phyloP scores from a whole-genome alignment of 768 basidiomycete genomes.

The Tylopilus vinaceipallidus region DNA sequence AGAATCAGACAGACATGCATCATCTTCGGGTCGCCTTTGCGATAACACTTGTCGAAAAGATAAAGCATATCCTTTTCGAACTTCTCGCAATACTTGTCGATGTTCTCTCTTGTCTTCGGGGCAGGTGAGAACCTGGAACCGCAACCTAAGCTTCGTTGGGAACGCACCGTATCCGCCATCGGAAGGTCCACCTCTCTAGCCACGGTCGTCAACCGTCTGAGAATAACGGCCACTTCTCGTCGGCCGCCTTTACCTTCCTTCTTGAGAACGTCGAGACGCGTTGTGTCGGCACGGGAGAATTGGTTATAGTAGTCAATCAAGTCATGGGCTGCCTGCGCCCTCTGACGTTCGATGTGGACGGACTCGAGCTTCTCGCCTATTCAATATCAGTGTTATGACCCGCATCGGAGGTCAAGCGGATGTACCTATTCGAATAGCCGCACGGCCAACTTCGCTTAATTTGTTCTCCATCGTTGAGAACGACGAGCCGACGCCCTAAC shows the following conservation, averaged over 20 bases:
- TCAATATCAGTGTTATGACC: conserved; percentile 6
- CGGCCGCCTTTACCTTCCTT: conserved; percentile 90
- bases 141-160: background rate
- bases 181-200: conserved; percentile 93
- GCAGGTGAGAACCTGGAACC: background rate
- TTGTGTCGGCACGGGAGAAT: conserved; percentile 79
- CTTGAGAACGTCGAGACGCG: conserved; percentile 68
- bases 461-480: conserved; percentile 88
- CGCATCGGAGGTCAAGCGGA: background rate
- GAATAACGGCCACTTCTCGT: conserved; percentile 81
- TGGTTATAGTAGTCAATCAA: conserved; percentile 93
- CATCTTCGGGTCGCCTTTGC: conserved; percentile 97
- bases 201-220: conserved; percentile 81
- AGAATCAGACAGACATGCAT: conserved; percentile 75
- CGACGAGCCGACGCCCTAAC: conserved; percentile 80
- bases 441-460: conserved; percentile 91
- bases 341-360: conserved; percentile 85
- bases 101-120: conserved; percentile 77
- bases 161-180: conserved; percentile 69
- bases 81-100: conserved; percentile 97
- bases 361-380: conserved; percentile 94
- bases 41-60: conserved; percentile 93
- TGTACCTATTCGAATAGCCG: conserved; percentile 88
- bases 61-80: conserved; percentile 99
- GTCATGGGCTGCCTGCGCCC: conserved; percentile 93